phyloP scores from a whole-genome alignment of 257 asterid species.

The Cynanchum wilfordii region DNA sequence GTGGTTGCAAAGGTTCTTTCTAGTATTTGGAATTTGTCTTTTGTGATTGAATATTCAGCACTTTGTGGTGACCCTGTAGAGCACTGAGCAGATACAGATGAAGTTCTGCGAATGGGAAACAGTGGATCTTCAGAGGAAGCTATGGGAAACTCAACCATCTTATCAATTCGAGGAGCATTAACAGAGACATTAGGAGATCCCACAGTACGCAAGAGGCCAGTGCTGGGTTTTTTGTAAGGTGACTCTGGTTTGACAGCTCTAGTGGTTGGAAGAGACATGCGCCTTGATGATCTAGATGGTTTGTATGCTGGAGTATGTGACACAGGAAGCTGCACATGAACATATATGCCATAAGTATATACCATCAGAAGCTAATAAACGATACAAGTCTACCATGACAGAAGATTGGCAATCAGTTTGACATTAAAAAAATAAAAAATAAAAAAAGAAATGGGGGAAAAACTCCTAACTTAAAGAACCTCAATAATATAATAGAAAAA shows the following conservation, averaged over 20 bases:
- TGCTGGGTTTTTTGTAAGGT: conserved; percentile 37
- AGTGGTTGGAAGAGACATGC: conserved; percentile 78
- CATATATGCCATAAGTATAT: conserved; percentile 7
- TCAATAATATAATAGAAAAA: not conserved
- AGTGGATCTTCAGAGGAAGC: conserved; percentile 46
- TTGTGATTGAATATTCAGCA: conserved; percentile 49
- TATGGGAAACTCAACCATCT: conserved; percentile 71
- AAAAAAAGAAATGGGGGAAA: not conserved
- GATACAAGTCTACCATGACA: conserved; percentile 4
- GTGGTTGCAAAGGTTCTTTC: conserved; percentile 33
- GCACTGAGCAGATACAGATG: conserved; percentile 52
- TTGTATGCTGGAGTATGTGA: conserved; percentile 67
- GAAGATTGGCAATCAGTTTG: not conserved
- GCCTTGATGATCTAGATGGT: conserved; percentile 44
- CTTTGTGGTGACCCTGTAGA: conserved; percentile 51
- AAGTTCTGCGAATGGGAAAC: conserved; percentile 33
- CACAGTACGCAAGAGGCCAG: conserved; percentile 35
- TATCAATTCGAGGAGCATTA: conserved; percentile 88
- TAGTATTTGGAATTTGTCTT: conserved; percentile 66
- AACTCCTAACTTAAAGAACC: too few species aligned
- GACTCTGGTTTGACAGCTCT: conserved; percentile 28
- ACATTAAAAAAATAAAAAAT: not conserved
- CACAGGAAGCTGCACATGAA: conserved; percentile 69
- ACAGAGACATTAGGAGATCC: conserved; percentile 74
- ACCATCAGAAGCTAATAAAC: not conserved